Conservation (phyloP, 2,329 filamentous ascomycete genomes). For the Alternaria gaisen region DNA sequence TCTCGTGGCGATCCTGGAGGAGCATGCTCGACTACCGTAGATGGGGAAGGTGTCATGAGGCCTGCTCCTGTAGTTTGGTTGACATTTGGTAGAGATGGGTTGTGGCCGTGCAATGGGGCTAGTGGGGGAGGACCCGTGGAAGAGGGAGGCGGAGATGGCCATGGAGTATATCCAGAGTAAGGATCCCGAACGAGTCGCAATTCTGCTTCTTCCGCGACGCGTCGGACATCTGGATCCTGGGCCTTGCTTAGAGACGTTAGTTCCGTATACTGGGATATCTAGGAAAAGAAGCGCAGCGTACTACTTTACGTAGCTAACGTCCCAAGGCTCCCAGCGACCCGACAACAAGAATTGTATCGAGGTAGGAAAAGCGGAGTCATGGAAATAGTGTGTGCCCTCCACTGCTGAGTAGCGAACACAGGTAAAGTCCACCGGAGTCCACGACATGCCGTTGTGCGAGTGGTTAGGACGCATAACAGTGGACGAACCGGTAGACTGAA, state of each 20-base stretch:
- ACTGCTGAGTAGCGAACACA: conserved; percentile 41
- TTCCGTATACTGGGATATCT: neutral
- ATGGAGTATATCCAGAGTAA: conserved; percentile 30
- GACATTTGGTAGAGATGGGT: conserved; percentile 9
- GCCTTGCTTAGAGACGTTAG: conserved; percentile 33
- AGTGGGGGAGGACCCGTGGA: conserved; percentile 11
- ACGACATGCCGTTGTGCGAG: conserved; percentile 37
- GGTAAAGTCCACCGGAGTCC: conserved; percentile 37
- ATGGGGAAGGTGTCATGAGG: conserved; percentile 16
- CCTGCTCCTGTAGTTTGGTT: neutral
- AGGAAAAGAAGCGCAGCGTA: conserved; percentile 20
- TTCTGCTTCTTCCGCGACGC: conserved; percentile 42
- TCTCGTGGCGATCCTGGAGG: conserved; percentile 9
- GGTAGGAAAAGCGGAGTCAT: conserved; percentile 38
- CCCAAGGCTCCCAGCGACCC: conserved; percentile 44
- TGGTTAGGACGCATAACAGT: conserved; percentile 1
- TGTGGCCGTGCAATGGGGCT: neutral
- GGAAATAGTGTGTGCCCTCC: conserved; percentile 44
- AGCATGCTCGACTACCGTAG: conserved; percentile 9
- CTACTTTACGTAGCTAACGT: conserved; percentile 42
- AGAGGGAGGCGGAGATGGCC: conserved; percentile 31
- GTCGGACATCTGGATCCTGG: conserved; percentile 40
- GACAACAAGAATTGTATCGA: conserved; percentile 43
- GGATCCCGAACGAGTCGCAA: conserved; percentile 27
- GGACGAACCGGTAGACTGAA: conserved; percentile 1